Conservation (phyloP, 202 grass and related monocot genomes). For the Panicum hallii region DNA sequence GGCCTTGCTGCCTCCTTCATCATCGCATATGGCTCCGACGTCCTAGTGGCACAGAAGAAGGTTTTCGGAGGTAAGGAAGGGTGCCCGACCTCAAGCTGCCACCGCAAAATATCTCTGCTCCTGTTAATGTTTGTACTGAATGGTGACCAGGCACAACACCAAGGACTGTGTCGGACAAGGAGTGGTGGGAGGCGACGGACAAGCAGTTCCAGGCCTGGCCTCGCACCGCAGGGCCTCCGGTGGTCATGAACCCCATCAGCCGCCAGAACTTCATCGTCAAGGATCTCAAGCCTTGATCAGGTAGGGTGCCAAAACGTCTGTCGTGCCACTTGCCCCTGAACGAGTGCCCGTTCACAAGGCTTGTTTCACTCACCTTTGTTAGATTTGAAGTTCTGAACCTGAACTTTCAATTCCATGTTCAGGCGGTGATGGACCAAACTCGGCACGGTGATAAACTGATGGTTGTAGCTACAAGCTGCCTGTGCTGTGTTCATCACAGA, state of each 20-base stretch:
- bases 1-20: constrained; percentile 47
- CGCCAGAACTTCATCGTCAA: constrained; percentile 92
- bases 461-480: not conserved
- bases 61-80: constrained; percentile 70
- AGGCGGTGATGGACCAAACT: not conserved
- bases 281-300: constrained; percentile 58
- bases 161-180: constrained; percentile 66
- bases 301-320: not conserved
- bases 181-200: constrained; percentile 85
- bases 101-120: not conserved
- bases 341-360: not conserved
- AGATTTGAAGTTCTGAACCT: not conserved
- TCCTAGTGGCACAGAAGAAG: constrained; percentile 73
- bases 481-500: not conserved
- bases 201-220: constrained; percentile 91
- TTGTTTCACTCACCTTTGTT: not conserved
- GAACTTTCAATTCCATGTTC: not conserved
- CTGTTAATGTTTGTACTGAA: not conserved
- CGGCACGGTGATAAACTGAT: not conserved
- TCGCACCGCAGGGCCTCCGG: constrained; percentile 73
- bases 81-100: not conserved
- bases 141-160: constrained; percentile 77
- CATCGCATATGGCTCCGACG: constrained; percentile 61
- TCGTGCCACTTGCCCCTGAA: not conserved
- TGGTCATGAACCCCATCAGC: constrained; percentile 96